Evolutionary conservation across 2,329 filamentous ascomycete genomes (phyloP).

Genomic region (Onygenales sp.): DNA sequence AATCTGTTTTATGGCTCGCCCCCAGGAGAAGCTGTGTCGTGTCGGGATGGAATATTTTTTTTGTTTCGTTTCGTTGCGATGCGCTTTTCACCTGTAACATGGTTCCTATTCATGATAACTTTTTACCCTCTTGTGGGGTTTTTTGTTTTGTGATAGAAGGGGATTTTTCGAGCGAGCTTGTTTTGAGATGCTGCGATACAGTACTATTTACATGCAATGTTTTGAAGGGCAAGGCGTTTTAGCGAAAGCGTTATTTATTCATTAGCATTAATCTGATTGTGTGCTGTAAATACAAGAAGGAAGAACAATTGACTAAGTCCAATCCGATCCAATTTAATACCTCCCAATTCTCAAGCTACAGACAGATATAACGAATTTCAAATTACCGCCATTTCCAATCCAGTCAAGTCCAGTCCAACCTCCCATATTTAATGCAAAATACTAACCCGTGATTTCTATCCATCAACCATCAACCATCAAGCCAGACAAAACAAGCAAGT

Average conservation of each 20-base stretch:
- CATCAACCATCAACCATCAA: not conserved
- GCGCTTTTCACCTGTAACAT: not conserved
- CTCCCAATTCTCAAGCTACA: too few relatives aligned
- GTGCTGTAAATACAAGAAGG: not conserved
- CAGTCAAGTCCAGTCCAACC: too few relatives aligned
- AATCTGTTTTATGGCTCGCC: conserved; percentile 1
- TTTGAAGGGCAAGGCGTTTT: too few relatives aligned
- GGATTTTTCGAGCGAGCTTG: not conserved
- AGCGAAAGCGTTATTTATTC: too few relatives aligned
- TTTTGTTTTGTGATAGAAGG: not conserved
- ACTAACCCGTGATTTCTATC: not conserved
- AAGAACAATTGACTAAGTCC: not conserved
- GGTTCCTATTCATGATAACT: not conserved
- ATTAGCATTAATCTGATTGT: too few relatives aligned
- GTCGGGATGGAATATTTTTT: not conserved
- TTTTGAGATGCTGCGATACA: not conserved
- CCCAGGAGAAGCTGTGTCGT: not conserved
- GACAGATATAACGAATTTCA: too few relatives aligned
- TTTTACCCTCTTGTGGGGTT: not conserved
- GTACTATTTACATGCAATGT: not conserved
- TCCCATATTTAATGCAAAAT: too few relatives aligned
- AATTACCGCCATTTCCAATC: too few relatives aligned
- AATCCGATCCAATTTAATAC: not conserved
- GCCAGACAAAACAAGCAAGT: not conserved
- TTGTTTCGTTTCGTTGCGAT: not conserved